Percentiles rank a stretch among this genome's conserved stretches.
Conservation (phyloP, 768 basidiomycete species). For the Mycena indigotica region DNA sequence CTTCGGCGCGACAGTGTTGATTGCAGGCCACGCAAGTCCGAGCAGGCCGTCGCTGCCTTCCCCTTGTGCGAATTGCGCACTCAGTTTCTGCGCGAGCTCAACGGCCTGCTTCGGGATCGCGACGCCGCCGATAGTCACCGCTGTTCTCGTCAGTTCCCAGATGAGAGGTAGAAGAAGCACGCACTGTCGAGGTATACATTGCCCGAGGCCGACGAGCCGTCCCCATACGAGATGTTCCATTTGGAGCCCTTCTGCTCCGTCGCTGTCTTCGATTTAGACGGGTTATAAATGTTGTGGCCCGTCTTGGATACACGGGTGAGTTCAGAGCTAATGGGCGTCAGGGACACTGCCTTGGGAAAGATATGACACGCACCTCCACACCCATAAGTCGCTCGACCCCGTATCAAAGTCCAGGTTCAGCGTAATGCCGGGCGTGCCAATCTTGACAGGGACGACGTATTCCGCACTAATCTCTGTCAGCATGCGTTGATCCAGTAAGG, state of each 20-base stretch:
- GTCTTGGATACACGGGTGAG: conserved; percentile 17
- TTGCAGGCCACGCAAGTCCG: conserved; percentile 38
- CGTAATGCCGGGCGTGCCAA: conserved; percentile 40
- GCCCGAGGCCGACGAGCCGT: conserved; percentile 28
- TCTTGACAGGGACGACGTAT: conserved; percentile 41
- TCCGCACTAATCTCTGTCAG: conserved; percentile 36
- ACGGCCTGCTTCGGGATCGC: conserved; percentile 37
- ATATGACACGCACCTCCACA: conserved; percentile 19
- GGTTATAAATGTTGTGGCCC: conserved; percentile 29
- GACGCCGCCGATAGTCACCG: conserved; percentile 27
- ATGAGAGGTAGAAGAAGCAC: no score
- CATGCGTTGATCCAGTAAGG: no score
- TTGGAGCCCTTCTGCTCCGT: conserved; percentile 17
- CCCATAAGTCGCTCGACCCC: conserved; percentile 19
- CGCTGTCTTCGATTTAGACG: conserved; percentile 27
- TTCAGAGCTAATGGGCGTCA: conserved; percentile 27
- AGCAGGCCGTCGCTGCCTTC: conserved; percentile 40
- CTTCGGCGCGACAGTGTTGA: conserved; percentile 40
- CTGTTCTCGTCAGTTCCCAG: no score
- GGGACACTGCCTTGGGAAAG: no score
- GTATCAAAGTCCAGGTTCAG: conserved; percentile 37
- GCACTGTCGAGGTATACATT: conserved; percentile 30
- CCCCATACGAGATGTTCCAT: conserved; percentile 31
- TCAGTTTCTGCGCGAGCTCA: conserved; percentile 38
- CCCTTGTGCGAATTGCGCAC: conserved; percentile 34